Evolutionary conservation across 139 green algal species (phyloP).

Genomic region (Spirogloea muscicola): DNA sequence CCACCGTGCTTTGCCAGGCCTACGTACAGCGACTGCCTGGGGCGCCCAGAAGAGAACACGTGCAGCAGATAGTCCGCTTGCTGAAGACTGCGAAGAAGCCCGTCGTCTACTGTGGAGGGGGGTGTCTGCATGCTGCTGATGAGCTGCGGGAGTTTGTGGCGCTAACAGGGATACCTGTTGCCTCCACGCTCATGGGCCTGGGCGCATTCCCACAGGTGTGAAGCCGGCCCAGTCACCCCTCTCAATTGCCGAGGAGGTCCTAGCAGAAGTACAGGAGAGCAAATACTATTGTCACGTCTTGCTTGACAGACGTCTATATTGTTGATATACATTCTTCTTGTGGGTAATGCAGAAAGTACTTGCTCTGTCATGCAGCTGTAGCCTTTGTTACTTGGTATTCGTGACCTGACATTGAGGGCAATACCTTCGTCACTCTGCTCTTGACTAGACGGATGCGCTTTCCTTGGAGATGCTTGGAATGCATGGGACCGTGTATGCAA

Average conservation of each 20-base stretch:
- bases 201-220: constrained; percentile 58
- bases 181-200: constrained; percentile 93
- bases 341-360: too few relatives aligned
- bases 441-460: constrained; percentile 10
- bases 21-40: constrained; percentile 88
- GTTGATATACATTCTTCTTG: too few relatives aligned
- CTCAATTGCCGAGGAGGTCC: too few relatives aligned
- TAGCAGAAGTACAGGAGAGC: too few relatives aligned
- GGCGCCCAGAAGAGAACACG: constrained; percentile 14
- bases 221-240: too few relatives aligned
- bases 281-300: constrained; percentile 17
- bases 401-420: too few relatives aligned
- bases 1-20: too few relatives aligned
- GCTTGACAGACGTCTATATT: too few relatives aligned
- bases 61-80: constrained; percentile 45
- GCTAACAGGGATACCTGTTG: constrained; percentile 78
- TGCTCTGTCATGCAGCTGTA: too few relatives aligned
- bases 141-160: constrained; percentile 81
- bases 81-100: constrained; percentile 58
- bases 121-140: constrained; percentile 71
- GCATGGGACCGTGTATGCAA: constrained; percentile 96
- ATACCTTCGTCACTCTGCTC: too few relatives aligned
- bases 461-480: constrained; percentile 95
- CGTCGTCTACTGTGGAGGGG: constrained; percentile 83
- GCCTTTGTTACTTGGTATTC: too few relatives aligned